These are phyloP conservation scores for Zygoascus tannicola DNA, from an alignment of 805 yeast species.

Conservation along the genomic window DNA sequence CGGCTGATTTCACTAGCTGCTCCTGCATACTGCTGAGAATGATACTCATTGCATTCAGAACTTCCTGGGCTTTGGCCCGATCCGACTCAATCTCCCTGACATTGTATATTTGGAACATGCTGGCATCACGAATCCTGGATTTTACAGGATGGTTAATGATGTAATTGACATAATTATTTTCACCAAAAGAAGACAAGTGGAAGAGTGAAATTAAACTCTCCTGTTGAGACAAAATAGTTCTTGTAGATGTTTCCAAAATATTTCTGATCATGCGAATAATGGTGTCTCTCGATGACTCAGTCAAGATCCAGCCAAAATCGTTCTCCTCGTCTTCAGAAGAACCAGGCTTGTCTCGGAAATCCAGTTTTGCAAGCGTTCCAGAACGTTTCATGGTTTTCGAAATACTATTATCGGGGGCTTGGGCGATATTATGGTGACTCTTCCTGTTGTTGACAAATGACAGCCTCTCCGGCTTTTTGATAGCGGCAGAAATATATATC, in stretches of 20 bases:
- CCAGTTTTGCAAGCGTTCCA: conserved; percentile 18
- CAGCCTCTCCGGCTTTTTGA: conserved; percentile 11
- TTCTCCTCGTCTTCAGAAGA: conserved; percentile 5
- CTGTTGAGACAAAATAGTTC: conserved; percentile 31
- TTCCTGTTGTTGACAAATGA: conserved; percentile 8
- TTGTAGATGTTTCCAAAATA: conserved; percentile 10
- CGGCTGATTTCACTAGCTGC: conserved; percentile 26
- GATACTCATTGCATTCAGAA: conserved; percentile 37
- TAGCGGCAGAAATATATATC: conserved; percentile 10
- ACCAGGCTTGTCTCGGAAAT: neutral
- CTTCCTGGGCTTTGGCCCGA: conserved; percentile 39
- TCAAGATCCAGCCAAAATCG: conserved; percentile 6
- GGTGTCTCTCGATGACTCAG: conserved; percentile 4
- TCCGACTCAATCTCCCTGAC: conserved; percentile 37
- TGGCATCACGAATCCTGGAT: conserved; percentile 17
- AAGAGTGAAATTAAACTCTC: conserved; percentile 39
- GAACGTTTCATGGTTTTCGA: conserved; percentile 17
- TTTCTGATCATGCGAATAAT: conserved; percentile 3
- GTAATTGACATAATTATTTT: conserved; percentile 35
- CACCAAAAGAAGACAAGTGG: conserved; percentile 34
- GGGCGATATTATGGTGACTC: no score
- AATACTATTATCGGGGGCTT: neutral
- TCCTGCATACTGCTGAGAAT: conserved; percentile 36
- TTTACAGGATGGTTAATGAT: conserved; percentile 26
- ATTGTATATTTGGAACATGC: conserved; percentile 22